Percentiles rank a stretch among this genome's conserved stretches.
Conservation (phyloP, 495 filamentous ascomycete genomes). For the Podospora bellae-mahoneyi region DNA sequence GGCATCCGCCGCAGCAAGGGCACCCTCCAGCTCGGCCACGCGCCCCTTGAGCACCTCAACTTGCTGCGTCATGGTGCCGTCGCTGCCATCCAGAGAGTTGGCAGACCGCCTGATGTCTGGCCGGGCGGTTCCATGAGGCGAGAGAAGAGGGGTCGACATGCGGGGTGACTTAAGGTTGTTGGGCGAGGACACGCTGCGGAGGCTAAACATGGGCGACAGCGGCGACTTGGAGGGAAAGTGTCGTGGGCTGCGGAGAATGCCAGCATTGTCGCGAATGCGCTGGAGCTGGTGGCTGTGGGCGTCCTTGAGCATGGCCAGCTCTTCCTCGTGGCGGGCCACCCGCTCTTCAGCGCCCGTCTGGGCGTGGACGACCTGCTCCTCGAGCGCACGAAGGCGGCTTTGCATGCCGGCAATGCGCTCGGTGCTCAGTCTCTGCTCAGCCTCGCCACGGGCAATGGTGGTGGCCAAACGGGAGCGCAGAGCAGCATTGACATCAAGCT, state of each 20-base stretch:
- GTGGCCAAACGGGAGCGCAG: conserved; percentile 78
- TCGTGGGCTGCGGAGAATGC: conserved; percentile 38
- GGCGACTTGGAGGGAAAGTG: conserved; percentile 55
- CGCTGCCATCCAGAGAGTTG: conserved; percentile 35
- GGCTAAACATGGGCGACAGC: conserved; percentile 59
- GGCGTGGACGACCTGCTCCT: conserved; percentile 78
- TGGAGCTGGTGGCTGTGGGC: conserved; percentile 73
- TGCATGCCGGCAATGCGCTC: conserved; percentile 81
- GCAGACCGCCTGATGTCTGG: conserved; percentile 34
- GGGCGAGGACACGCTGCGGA: conserved; percentile 26
- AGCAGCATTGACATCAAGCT: conserved; percentile 70
- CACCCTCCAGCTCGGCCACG: conserved; percentile 69
- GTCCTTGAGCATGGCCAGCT: conserved; percentile 69
- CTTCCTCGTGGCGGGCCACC: conserved; percentile 79
- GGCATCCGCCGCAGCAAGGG: conserved; percentile 73
- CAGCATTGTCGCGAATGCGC: conserved; percentile 58
- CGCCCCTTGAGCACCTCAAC: conserved; percentile 67
- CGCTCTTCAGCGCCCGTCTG: conserved; percentile 85
- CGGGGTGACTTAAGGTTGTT: conserved; percentile 43
- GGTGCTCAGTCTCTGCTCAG: conserved; percentile 74
- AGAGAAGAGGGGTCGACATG: conserved; percentile 37
- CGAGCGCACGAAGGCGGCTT: conserved; percentile 68
- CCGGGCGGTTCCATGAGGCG: conserved; percentile 11
- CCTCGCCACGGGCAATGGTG: conserved; percentile 82
- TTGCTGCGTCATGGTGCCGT: conserved; percentile 58